Percentiles rank a stretch among this genome's conserved stretches.
These are phyloP conservation scores for Xylariaceae sp. DNA, from an alignment of 2,329 filamentous ascomycete genomes.

Conservation along the genomic window DNA sequence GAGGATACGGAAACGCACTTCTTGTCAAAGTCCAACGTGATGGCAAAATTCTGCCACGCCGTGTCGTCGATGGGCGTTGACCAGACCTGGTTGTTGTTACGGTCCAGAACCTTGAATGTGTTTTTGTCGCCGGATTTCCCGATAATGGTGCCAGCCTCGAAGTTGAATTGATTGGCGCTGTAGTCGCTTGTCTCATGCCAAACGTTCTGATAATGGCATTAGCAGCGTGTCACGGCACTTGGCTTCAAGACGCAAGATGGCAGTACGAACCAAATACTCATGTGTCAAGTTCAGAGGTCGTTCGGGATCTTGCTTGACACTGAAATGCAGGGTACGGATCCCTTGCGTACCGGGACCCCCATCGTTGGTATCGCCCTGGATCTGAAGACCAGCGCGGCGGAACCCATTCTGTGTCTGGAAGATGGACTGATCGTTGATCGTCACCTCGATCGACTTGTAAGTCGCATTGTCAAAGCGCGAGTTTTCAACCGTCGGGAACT, in stretches of 20 bases:
- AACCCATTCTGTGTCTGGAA: constrained; percentile 44
- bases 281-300: constrained; percentile 31
- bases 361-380: constrained; percentile 38
- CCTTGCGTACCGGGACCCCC: constrained; percentile 32
- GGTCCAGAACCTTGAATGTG: constrained; percentile 40
- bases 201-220: constrained; percentile 28
- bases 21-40: constrained; percentile 50
- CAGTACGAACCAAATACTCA: constrained; percentile 26
- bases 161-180: constrained; percentile 34
- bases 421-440: constrained; percentile 40
- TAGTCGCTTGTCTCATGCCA: constrained; percentile 28
- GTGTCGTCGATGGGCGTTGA: constrained; percentile 39
- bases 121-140: constrained; percentile 34
- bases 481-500: constrained; percentile 25
- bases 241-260: neutral
- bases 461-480: constrained; percentile 39
- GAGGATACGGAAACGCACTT: constrained; percentile 41
- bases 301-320: constrained; percentile 28
- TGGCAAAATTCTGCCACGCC: constrained; percentile 59
- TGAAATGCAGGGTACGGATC: constrained; percentile 30
- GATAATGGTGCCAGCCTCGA: constrained; percentile 30
- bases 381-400: constrained; percentile 42
- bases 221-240: neutral
- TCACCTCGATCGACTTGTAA: constrained; percentile 40
- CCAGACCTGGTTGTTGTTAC: constrained; percentile 37